These are phyloP conservation scores for Arthrinium puccinioides DNA, from an alignment of 2,329 filamentous ascomycete genomes.

Conservation along the genomic window DNA sequence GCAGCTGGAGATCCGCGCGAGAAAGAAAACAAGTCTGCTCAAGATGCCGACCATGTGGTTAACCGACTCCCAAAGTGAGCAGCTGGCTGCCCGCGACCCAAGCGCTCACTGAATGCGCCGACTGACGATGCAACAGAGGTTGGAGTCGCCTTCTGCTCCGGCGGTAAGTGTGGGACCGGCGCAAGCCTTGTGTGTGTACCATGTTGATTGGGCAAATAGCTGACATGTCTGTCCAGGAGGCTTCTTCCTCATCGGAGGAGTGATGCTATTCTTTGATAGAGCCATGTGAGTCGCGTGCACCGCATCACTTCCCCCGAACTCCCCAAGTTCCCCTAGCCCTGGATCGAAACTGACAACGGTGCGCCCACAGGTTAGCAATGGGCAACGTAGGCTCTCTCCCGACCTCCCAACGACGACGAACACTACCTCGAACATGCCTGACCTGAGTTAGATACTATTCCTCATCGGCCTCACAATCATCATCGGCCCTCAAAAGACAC, in stretches of 20 bases:
- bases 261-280: slow-evolving; percentile 95
- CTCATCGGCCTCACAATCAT: slow-evolving; percentile 93
- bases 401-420: slow-evolving; percentile 1
- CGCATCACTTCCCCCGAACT: too few species aligned
- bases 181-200: not conserved
- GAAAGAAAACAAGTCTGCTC: too few species aligned
- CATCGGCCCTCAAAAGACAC: slow-evolving; percentile 85
- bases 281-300: slow-evolving; percentile 61
- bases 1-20: too few species aligned
- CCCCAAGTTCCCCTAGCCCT: too few species aligned
- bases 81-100: slow-evolving; percentile 25
- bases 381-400: slow-evolving; percentile 61
- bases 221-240: slow-evolving; percentile 54
- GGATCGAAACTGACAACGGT: too few species aligned
- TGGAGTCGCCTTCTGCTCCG: slow-evolving; percentile 95
- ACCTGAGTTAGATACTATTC: slow-evolving; percentile 73
- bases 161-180: slow-evolving; percentile 58
- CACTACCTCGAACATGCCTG: not conserved
- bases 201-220: too few species aligned
- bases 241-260: slow-evolving; percentile 89
- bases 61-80: slow-evolving; percentile 82
- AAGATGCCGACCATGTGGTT: slow-evolving; percentile 89
- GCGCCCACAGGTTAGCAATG: slow-evolving; percentile 72
- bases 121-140: slow-evolving; percentile 61
- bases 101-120: slow-evolving; percentile 1